These are phyloP conservation scores for Orbilia ellipsospora DNA, from an alignment of 2,329 filamentous ascomycete species.

Conservation along the genomic window DNA sequence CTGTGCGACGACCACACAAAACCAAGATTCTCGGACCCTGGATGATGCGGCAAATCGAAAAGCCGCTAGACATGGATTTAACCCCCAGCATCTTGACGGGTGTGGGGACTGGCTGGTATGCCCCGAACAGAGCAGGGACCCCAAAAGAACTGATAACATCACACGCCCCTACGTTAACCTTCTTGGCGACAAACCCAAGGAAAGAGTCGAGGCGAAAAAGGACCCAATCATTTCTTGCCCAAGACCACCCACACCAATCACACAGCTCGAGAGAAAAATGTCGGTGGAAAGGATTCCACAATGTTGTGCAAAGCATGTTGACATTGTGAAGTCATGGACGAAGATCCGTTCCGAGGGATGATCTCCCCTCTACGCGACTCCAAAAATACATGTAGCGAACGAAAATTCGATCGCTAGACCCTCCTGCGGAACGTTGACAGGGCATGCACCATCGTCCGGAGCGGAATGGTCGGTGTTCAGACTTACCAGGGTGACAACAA, in stretches of 20 bases:
- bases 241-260: no score
- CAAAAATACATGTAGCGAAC: background rate
- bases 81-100: constrained; percentile 24
- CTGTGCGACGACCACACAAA: constrained; percentile 52
- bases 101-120: constrained; percentile 38
- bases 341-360: constrained; percentile 24
- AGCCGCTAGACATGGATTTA: constrained; percentile 54
- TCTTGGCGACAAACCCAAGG: background rate
- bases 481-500: background rate
- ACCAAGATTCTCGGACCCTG: constrained; percentile 52
- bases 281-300: no score
- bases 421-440: constrained; percentile 3
- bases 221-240: background rate
- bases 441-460: background rate
- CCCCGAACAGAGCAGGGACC: constrained; percentile 1
- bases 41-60: constrained; percentile 54
- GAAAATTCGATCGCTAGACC: constrained; percentile 18
- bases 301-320: background rate
- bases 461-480: constrained; percentile 18
- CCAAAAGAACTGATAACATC: constrained; percentile 2
- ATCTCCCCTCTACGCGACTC: background rate
- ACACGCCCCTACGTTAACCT: background rate
- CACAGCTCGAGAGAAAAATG: no score
- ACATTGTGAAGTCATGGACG: constrained; percentile 33
- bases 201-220: background rate